Evolutionary conservation across 768 basidiomycete species (phyloP), one percentile per base, ranked within the genome.

Genomic region (Mycena sanguinolenta): DNA sequence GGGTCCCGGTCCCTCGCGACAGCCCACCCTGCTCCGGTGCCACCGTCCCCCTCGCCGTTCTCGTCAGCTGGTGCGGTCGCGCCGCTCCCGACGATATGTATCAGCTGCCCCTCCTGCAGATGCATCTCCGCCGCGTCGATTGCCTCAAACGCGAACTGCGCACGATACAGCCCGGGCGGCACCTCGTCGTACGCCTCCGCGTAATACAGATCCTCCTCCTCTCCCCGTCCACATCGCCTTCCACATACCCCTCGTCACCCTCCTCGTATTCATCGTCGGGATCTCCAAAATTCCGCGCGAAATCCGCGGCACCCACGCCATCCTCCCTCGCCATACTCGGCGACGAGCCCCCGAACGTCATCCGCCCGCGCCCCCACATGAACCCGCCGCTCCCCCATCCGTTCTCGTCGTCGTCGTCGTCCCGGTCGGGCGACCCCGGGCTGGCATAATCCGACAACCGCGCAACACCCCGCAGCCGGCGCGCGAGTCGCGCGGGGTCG

Each of bases 101-200:
- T 90, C 55, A 92, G 72, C 81, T 95, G 92, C 54, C 91, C 95
- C 79, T 94, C 92, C 72, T 85, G 88, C 63, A 96, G 80, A 52
- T 83, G 84, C 93, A 95, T 94, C 88, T 96, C 95, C 38, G 93
- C 92, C 21, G 88, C 89, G 2, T 93, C 91, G 74, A 95, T 93
- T 0, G 93, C 92, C 69, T 91, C 90, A 71, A 96, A 95, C 5
- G 89, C 84, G 71, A 92, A 96, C 78, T 94, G 16, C 10, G 95
- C 93, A 19, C 91, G 88, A 75, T 96, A 96, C 1, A 92, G 67
- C 0, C 95, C 95, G 0, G 94, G 92, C 25, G 32, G 32, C 32
- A 84, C 80, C 2, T 94, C 84, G 49, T 65, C 60, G 70, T 60
- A 83, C 9, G 80, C 82, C 2, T 82, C 84, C 4, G 46, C 79